phyloP scores from a whole-genome alignment of 2,329 filamentous ascomycete genomes.

The Xylariaceae sp. region DNA sequence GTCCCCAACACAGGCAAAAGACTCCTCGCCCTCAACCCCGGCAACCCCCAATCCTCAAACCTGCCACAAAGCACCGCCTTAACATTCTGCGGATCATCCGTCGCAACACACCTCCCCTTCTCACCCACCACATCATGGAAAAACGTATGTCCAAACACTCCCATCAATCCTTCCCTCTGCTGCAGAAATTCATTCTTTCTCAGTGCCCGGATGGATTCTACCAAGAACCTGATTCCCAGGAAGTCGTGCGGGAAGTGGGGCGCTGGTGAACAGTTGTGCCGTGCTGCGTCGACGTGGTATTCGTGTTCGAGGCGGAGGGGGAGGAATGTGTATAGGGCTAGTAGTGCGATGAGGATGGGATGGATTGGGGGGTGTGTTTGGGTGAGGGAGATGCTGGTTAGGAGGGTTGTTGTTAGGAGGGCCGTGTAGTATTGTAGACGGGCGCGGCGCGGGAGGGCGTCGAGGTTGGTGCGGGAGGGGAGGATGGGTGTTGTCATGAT shows the following conservation, averaged over 20 bases:
- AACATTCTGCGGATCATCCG: conserved; percentile 40
- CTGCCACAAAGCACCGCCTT: conserved; percentile 49
- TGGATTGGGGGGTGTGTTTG: neutral
- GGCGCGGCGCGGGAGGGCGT: no score
- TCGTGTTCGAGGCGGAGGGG: conserved; percentile 18
- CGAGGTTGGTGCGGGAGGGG: no score
- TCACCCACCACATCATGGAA: conserved; percentile 24
- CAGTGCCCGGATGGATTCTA: conserved; percentile 18
- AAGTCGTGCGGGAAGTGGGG: conserved; percentile 23
- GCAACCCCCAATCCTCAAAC: conserved; percentile 46
- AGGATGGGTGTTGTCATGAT: no score
- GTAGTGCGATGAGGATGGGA: conserved; percentile 10
- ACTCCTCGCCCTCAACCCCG: conserved; percentile 33
- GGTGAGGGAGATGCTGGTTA: neutral
- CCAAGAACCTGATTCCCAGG: conserved; percentile 25
- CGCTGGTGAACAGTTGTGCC: conserved; percentile 20
- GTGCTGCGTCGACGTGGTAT: conserved; percentile 20
- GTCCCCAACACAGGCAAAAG: conserved; percentile 43
- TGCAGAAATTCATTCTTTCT: conserved; percentile 22
- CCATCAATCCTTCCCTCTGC: conserved; percentile 12
- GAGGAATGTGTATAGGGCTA: conserved; percentile 16
- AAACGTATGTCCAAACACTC: conserved; percentile 23
- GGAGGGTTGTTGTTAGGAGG: neutral
- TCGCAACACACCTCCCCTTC: conserved; percentile 14
- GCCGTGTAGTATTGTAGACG: neutral